Evolutionary conservation across 2,329 filamentous ascomycete species (phyloP), one percentile per base, ranked within the genome.

Genomic region (Daldinia sp.): DNA sequence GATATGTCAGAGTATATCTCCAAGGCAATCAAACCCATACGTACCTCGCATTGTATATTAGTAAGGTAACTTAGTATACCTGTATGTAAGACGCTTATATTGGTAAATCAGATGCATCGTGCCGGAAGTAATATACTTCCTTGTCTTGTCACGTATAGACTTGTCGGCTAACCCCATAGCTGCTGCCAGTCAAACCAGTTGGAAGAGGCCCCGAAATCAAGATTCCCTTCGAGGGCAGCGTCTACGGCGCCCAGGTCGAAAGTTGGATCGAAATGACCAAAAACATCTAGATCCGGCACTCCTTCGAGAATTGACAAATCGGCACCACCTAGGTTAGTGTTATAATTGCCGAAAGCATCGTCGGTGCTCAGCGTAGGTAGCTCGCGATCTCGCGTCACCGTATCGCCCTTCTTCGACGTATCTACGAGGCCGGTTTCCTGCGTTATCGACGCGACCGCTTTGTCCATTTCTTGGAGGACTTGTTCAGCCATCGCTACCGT

Each of bases 381-480:
- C 7, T 61, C 58, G 3, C 58, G 23, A 29, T 69, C 66, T 53
- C 60, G 48, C 19, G 58, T 39, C 7, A 37, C 27, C 6, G 61
- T 17, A 45, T 66, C 39, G 43, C 53, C n/a, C 71, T 71, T 39
- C 47, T 71, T 73, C 15, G 69, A 66, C 3, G 58, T 45, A 23
- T 70, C 72, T 3, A 39, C 58, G 0, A 64, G 53, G 2, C 69
- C 71, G 10, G 63, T 71, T 39, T 76, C 77, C 9, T 77, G 76
- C 0, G 76, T 75, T n/a, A 85, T 71, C 0, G 77, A 80, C 3
- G 77, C 81, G 0, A 82, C 82, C 0, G 83, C 82, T 43, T 83
- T 80, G 67, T 84, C 83, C 81, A 87, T 85, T 68, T 87, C 84
- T 48, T 78, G 78, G 35, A 86, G 70, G 0, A 87, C 84, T 7